Evolutionary conservation across 306 rosid species (phyloP).

Genomic region (Casuarina cunninghamiana): DNA sequence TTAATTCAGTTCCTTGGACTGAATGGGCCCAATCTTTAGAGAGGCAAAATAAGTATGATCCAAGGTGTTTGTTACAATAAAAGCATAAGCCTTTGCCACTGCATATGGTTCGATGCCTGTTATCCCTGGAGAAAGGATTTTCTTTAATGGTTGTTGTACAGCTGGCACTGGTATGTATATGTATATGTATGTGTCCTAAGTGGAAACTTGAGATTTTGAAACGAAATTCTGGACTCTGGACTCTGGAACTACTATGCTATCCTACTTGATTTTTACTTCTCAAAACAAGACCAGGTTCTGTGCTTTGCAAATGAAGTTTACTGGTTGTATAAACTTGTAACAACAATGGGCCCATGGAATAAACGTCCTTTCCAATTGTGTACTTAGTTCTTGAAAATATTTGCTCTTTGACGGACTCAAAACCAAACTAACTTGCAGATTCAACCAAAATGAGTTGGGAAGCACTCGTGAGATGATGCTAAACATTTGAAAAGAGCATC

Average conservation of each 20-base stretch:
- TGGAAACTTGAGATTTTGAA: background rate
- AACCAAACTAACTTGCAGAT: slow-evolving; percentile 4
- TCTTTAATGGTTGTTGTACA: background rate
- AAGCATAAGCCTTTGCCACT: background rate
- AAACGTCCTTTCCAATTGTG: background rate
- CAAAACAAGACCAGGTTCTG: background rate
- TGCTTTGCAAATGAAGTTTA: background rate
- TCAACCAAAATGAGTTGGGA: background rate
- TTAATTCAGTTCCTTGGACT: background rate
- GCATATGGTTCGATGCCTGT: background rate
- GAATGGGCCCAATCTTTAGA: background rate
- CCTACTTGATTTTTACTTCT: background rate
- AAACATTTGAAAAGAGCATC: background rate
- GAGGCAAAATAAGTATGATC: background rate
- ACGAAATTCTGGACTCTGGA: background rate
- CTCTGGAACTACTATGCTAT: background rate
- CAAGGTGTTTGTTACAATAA: background rate
- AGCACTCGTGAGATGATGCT: background rate
- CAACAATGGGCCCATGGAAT: background rate
- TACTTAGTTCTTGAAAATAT: background rate
- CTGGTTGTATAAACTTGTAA: background rate
- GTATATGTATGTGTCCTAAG: background rate
- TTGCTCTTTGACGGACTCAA: background rate
- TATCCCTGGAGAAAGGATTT: background rate
- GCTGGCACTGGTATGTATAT: no score